Evolutionary conservation across 164 flowering plant species (phyloP).

Genomic region (Euptelea pleiosperma): DNA sequence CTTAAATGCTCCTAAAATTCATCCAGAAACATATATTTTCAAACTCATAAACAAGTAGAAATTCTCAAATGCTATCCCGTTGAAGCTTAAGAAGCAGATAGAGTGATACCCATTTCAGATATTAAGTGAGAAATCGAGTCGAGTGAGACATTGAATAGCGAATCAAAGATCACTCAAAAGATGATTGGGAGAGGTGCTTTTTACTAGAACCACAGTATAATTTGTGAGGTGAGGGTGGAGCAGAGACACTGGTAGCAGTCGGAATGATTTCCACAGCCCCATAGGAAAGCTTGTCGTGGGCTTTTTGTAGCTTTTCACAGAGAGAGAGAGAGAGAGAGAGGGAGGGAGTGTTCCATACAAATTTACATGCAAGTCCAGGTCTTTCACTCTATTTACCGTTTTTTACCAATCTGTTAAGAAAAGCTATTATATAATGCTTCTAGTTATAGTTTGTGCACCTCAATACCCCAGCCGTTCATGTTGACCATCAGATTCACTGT

Average conservation of each 20-base stretch:
- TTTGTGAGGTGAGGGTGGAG: conserved; percentile 2
- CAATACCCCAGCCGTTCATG: no score
- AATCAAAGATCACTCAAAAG: neutral
- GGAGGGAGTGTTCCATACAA: no score
- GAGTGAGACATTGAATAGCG: neutral
- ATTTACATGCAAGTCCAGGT: conserved; percentile 6
- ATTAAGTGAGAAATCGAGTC: neutral
- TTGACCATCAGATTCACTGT: no score
- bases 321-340: conserved; percentile 9
- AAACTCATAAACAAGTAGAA: neutral
- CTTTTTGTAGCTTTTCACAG: conserved; percentile 5
- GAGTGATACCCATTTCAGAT: conserved; percentile 11
- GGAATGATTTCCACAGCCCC: neutral
- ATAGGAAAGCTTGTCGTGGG: conserved; percentile 14
- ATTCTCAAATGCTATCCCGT: conserved; percentile 5
- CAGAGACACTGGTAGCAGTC: neutral
- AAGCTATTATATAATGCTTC: no score
- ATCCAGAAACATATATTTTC: neutral
- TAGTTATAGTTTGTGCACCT: no score
- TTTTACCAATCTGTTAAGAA: no score
- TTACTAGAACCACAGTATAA: neutral
- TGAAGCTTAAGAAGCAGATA: neutral
- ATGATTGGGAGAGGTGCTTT: neutral
- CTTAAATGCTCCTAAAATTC: neutral
- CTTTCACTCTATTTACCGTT: neutral